Conservation (phyloP, 306 rosid genomes). For the Pueraria montana region DNA sequence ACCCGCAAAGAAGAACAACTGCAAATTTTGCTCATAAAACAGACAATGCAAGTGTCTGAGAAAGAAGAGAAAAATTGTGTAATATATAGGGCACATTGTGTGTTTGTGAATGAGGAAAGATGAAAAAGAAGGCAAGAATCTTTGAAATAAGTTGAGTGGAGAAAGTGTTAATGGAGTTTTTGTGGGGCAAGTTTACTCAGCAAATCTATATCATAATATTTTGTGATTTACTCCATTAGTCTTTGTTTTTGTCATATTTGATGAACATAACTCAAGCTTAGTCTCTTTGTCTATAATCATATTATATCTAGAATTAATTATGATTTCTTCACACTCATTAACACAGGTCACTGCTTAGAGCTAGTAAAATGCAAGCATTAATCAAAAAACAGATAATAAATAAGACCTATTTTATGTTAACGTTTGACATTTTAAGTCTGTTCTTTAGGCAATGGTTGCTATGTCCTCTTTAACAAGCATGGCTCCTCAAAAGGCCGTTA, state of each 20-base stretch:
- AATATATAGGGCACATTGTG: not conserved
- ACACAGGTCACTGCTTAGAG: not conserved
- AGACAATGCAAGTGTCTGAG: not conserved
- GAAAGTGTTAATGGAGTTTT: too few relatives aligned
- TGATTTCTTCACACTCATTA: slow-evolving; percentile 5
- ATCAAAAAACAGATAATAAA: not conserved
- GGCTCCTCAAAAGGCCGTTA: slow-evolving; percentile 79
- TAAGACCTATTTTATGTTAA: not conserved
- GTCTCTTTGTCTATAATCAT: not conserved
- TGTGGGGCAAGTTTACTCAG: too few relatives aligned
- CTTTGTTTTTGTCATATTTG: too few relatives aligned
- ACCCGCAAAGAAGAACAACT: not conserved
- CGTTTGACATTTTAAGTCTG: slow-evolving; percentile 13
- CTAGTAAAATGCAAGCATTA: not conserved
- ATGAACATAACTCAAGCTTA: not conserved
- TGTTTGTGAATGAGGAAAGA: not conserved
- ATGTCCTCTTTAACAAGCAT: slow-evolving; percentile 79
- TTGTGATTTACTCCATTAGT: too few relatives aligned
- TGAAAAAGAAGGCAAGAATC: not conserved
- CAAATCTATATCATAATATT: too few relatives aligned
- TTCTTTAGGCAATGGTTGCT: slow-evolving; percentile 72
- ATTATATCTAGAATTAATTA: not conserved
- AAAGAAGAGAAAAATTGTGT: not conserved
- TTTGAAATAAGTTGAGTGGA: not conserved
- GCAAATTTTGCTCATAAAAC: too few relatives aligned